Evolutionary conservation across 192 early-diverging fungal genomes (phyloP), one percentile per base, ranked within the genome.

Genomic region (Ramicandelaber brevisporus): DNA sequence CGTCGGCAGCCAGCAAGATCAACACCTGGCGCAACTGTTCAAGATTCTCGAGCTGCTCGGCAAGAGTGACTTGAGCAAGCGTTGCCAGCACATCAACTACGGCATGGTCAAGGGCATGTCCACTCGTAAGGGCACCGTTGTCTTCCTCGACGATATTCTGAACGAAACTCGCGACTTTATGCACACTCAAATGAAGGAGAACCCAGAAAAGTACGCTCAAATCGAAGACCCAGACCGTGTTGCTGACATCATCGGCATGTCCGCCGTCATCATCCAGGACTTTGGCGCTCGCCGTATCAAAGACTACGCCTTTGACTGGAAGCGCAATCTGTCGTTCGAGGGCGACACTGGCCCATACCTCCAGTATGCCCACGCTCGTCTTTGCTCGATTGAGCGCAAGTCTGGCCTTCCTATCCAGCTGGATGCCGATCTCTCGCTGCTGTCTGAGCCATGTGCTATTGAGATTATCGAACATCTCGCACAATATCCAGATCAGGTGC

Each of bases 341-440:
- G 93, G 93, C 42, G 83, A 90, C 55, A 98, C 93, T 18, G 93
- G 89, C n/a, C 92, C 92, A 12, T 97, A 97, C 57, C 57, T 97
- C 15, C 89, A 93, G 61, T 98, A 90, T 47, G 76, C 89, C n/a
- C 89, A 98, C 48, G 70, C 93, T 18, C 89, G 93, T 46, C 57
- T 92, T 20, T 82, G 78, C 56, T 90, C 87, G 37, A 75, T 98
- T 26, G 78, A 88, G 57, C 85, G 89, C 42, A 73, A 64, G 39
- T 57, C 65, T 6, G 57, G 46, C 29, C 47, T 68, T 35, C 33
- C 41, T 20, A 48, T 77, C 36, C 70, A 63, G 41, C 55, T 50
- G 7, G 51, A 67, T 14, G 71, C 59, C 0, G 67, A 93, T 36
- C 35, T 82, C 31, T 43, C 46, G 10, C 56, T 74, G 4, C 55